A percentile compares a stretch with the other conserved stretches of the same genome.
These are phyloP conservation scores for Zygosaccharomyces pseudobailii DNA, from an alignment of 1,139 yeast species.

Conservation along the genomic window DNA sequence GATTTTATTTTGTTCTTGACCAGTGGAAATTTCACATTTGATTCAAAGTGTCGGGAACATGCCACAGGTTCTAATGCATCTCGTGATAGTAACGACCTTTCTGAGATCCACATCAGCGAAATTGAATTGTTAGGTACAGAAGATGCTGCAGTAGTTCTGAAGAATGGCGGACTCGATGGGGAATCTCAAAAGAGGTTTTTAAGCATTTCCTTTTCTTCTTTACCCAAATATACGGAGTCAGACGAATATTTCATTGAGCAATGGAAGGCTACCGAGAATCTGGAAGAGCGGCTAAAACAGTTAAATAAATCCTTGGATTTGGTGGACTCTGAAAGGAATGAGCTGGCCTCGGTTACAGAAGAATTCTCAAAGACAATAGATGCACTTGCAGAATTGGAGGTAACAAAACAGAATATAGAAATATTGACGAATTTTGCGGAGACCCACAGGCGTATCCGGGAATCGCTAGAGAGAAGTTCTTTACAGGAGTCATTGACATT, in stretches of 20 bases:
- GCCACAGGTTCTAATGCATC: constrained; percentile 52
- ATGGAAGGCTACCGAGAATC: constrained; percentile 60
- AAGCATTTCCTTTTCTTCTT: constrained; percentile 35
- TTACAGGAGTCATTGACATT: constrained; percentile 82
- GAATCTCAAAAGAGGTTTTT: constrained; percentile 29
- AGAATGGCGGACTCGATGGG: constrained; percentile 32
- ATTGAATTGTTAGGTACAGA: constrained; percentile 30
- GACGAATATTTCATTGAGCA: constrained; percentile 74
- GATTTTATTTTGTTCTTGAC: constrained; percentile 78
- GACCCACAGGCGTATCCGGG: constrained; percentile 66
- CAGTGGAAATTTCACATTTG: constrained; percentile 62
- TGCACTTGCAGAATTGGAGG: constrained; percentile 68
- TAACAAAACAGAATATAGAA: constrained; percentile 61
- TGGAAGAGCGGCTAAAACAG: constrained; percentile 69
- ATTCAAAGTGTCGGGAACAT: constrained; percentile 59
- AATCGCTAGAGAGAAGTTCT: constrained; percentile 72
- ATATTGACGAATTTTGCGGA: constrained; percentile 64
- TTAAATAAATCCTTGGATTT: constrained; percentile 69
- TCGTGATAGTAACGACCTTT: constrained; percentile 40
- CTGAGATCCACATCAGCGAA: constrained; percentile 38
- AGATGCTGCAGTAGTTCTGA: constrained; percentile 29
- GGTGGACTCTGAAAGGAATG: constrained; percentile 71
- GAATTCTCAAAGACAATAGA: constrained; percentile 55
- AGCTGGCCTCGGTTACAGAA: constrained; percentile 58
- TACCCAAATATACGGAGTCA: constrained; percentile 61